phyloP scores from a whole-genome alignment of 805 yeast species.

The Wickerhamiella domercqiae region DNA sequence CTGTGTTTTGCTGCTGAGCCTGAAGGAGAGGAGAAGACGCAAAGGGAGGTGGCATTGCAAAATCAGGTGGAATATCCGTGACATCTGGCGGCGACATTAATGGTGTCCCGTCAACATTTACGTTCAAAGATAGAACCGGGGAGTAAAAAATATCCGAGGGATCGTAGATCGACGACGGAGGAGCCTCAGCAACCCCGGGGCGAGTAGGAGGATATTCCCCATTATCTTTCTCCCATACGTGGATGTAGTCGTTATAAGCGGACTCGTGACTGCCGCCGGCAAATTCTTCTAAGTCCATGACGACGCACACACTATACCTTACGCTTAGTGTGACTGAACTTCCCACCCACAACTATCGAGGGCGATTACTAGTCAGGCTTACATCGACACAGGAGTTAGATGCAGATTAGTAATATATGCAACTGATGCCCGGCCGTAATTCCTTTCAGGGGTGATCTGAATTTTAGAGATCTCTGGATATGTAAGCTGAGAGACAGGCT shows the following conservation, averaged over 20 bases:
- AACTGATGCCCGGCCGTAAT: too few species aligned
- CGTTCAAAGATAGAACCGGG: slow-evolving; percentile 1
- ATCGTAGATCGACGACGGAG: not conserved
- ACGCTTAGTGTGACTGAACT: too few species aligned
- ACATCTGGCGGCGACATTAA: slow-evolving; percentile 1
- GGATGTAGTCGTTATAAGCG: not conserved
- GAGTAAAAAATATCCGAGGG: slow-evolving; percentile 1
- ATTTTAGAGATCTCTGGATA: too few species aligned
- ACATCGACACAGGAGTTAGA: too few species aligned
- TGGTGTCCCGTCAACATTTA: slow-evolving; percentile 1
- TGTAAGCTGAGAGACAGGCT: too few species aligned
- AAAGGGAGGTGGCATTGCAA: slow-evolving; percentile 1
- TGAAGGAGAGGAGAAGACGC: not conserved
- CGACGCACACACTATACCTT: too few species aligned
- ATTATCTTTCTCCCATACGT: not conserved
- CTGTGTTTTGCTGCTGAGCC: not conserved
- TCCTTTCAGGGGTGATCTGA: too few species aligned
- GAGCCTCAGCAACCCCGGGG: not conserved
- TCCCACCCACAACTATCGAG: too few species aligned
- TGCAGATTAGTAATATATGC: too few species aligned
- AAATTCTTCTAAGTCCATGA: too few species aligned
- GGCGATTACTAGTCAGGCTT: too few species aligned
- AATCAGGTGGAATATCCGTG: slow-evolving; percentile 1
- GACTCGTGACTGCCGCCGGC: not conserved
- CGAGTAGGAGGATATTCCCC: too few species aligned